These are phyloP conservation scores for Coemansia sp. DNA, from an alignment of 192 early-diverging fungal species.

Conservation along the genomic window DNA sequence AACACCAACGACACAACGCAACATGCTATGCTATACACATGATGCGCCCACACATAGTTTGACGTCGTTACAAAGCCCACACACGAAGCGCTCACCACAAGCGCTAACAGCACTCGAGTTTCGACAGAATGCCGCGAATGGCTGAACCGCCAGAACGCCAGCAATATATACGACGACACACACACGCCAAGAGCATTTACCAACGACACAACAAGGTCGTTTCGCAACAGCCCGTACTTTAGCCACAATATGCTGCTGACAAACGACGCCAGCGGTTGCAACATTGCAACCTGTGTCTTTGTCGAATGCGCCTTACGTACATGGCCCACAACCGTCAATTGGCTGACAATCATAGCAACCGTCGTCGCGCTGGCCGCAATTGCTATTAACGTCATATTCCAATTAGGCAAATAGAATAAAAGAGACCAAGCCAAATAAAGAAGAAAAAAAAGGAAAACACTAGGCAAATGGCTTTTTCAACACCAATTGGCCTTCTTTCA, in stretches of 20 bases:
- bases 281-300: constrained; percentile 18
- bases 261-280: constrained; percentile 36
- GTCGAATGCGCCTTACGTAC: constrained; percentile 18
- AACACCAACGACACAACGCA: constrained; percentile 38
- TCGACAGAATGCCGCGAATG: constrained; percentile 9
- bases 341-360: constrained; percentile 43
- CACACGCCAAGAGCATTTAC: constrained; percentile 25
- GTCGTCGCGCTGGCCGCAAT: constrained; percentile 22
- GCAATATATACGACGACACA: constrained; percentile 28
- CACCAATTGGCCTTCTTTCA: constrained; percentile 10
- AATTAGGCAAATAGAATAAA: background rate
- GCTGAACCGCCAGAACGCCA: constrained; percentile 30
- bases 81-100: background rate
- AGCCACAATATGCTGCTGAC: constrained; percentile 42
- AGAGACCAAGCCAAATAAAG: background rate
- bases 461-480: constrained; percentile 30
- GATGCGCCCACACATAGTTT: background rate
- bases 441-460: background rate
- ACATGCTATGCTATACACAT: constrained; percentile 28
- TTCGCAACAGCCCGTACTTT: constrained; percentile 41
- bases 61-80: constrained; percentile 29
- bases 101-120: constrained; percentile 6
- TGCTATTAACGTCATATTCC: constrained; percentile 10
- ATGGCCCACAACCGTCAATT: constrained; percentile 27
- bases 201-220: constrained; percentile 15